A percentile compares a stretch with the other conserved stretches of the same genome.
Evolutionary conservation across 2,329 filamentous ascomycete genomes (phyloP).

Genomic region (Colletotrichum liriopes): DNA sequence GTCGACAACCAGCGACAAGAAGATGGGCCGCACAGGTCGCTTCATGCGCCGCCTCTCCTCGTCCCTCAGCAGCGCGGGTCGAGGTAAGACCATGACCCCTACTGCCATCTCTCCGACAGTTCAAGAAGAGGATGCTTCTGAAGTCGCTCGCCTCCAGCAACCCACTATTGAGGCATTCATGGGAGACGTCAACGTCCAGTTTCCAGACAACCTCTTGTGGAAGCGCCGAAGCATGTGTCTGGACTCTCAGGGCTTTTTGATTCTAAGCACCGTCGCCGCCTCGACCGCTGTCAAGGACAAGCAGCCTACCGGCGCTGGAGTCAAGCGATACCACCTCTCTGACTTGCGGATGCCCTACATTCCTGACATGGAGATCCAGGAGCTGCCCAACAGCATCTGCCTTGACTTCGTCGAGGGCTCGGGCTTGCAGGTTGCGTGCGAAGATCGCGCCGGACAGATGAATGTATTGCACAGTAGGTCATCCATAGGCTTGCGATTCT

Average conservation of each 20-base stretch:
- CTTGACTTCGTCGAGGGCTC: constrained; percentile 74
- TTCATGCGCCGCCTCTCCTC: constrained; percentile 74
- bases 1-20: constrained; percentile 59
- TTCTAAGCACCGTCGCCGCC: constrained; percentile 76
- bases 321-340: constrained; percentile 87
- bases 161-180: constrained; percentile 75
- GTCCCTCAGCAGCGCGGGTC: constrained; percentile 62
- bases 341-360: constrained; percentile 86
- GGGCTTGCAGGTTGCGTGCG: constrained; percentile 75
- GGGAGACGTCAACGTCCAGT: constrained; percentile 96
- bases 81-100: constrained; percentile 61
- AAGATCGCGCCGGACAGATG: constrained; percentile 72
- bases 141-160: constrained; percentile 52
- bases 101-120: constrained; percentile 65
- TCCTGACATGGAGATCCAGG: constrained; percentile 92
- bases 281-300: constrained; percentile 66
- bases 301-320: constrained; percentile 63
- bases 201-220: constrained; percentile 96
- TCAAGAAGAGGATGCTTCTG: constrained; percentile 62
- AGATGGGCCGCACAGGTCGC: constrained; percentile 67
- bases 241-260: constrained; percentile 86
- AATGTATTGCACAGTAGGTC: constrained; percentile 69
- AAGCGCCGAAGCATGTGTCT: constrained; percentile 92
- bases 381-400: constrained; percentile 88
- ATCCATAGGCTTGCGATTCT: neutral